Conservation (phyloP, 2,329 filamentous ascomycete genomes). For the Endocalyx cinctus region DNA sequence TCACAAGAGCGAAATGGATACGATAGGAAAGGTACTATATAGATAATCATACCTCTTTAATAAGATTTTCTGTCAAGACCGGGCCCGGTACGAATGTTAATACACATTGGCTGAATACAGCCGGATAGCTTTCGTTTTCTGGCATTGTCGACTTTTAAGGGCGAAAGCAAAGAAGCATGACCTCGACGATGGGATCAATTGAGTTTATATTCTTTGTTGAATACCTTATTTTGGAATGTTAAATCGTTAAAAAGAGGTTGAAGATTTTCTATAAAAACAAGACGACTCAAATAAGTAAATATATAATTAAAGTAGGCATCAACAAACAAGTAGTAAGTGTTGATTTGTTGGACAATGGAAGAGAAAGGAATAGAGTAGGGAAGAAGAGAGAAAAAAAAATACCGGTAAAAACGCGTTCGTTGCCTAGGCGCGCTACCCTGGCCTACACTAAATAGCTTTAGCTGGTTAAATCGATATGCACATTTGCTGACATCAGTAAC, state of each 20-base stretch:
- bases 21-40: neutral
- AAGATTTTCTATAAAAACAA: slow-evolving; percentile 2
- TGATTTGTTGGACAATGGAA: too few relatives aligned
- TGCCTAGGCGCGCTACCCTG: slow-evolving; percentile 4
- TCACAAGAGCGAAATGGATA: neutral
- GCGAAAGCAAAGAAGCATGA: slow-evolving; percentile 6
- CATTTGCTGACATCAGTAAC: slow-evolving; percentile 9
- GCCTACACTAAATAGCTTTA: too few relatives aligned
- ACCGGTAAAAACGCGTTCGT: neutral
- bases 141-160: slow-evolving; percentile 19
- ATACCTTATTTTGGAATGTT: neutral
- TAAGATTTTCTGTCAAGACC: slow-evolving; percentile 18
- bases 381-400: too few relatives aligned
- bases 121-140: slow-evolving; percentile 15
- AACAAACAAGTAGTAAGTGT: too few relatives aligned
- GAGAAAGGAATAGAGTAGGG: too few relatives aligned
- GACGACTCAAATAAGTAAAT: neutral
- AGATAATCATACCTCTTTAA: slow-evolving; percentile 20
- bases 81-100: slow-evolving; percentile 23
- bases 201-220: neutral
- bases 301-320: too few relatives aligned
- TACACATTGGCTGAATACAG: slow-evolving; percentile 22
- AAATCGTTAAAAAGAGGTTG: too few relatives aligned
- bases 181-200: neutral
- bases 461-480: neutral